Base-by-base conservation (phyloP, 2,329 filamentous ascomycete species). In the Botrytis cinerea region DNA sequence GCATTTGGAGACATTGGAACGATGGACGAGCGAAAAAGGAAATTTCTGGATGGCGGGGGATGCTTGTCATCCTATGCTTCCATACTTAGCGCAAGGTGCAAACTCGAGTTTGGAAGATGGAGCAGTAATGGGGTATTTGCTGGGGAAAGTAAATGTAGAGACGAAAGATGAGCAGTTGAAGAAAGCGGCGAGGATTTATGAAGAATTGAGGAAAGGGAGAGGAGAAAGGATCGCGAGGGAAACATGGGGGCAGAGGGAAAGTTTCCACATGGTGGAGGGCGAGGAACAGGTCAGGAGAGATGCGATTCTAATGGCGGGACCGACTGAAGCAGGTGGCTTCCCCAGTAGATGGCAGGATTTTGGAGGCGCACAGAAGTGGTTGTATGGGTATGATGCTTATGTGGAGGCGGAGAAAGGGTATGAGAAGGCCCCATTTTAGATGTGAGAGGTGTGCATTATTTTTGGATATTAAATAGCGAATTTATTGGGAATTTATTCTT, bases 41-140 rank as follows among this genome's bases (percentile, higher is more conserved):
- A 80, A 73, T 4, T 75, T 78, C 40, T 71, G 76, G 40, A 80
- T 79, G 77, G 62, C 83, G 1, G 90, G 90, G 8, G 90, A 91
- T 76, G 84, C 87, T 1, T 91, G 89, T 74, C 90, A 91, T 78
- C 87, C 89, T 0, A 90, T 90, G 88, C 82, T 91, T 2, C 89
- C 88, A 4, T 88, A 89, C 75, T 83, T 89, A 43, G 90, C 88
- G 0, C 91, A 90, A 80, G 90, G 91, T 0, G 91, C 91, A 22
- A 92, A 92, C 78, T 90, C 87, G 0, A 87, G 88, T 0, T 83
- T 93, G 1, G 91, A 93, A 78, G 91, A 93, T 71, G 91, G 90
- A 0, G 89, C 90, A 0, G 89, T 91, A 0, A 81, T 93, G 0
- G 91, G 90, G 0, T 83, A 85, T 0, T 78, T 92, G 1, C 81